Conservation (phyloP, 176 grass and related monocot species). For the Triticum monococcum region DNA sequence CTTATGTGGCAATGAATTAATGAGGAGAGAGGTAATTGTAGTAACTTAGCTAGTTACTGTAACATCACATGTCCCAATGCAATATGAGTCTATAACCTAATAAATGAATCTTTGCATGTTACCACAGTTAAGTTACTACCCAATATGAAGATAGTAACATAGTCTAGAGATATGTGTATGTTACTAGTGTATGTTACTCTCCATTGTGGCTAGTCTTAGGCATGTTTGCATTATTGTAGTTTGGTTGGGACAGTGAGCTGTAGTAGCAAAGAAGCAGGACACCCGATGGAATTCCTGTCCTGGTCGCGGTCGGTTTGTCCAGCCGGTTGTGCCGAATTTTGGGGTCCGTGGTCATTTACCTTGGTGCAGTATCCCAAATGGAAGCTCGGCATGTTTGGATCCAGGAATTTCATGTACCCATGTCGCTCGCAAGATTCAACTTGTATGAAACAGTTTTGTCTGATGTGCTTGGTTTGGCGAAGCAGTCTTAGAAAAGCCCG, state of each 20-base stretch:
- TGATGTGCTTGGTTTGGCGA: background rate
- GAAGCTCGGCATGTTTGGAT: background rate
- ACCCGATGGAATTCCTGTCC: conserved; percentile 38
- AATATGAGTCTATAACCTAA: no score
- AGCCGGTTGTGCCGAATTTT: conserved; percentile 27
- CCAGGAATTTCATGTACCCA: background rate
- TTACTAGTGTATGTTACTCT: no score
- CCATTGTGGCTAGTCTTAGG: no score
- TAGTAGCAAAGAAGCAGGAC: conserved; percentile 9
- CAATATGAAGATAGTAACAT: no score
- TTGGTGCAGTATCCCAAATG: no score
- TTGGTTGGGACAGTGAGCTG: conserved; percentile 24
- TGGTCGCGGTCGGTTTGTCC: conserved; percentile 26
- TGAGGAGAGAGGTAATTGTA: no score
- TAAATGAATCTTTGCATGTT: no score
- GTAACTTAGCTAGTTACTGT: no score
- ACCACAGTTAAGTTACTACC: no score
- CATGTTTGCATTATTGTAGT: conserved; percentile 51
- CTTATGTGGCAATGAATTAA: no score
- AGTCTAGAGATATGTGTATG: no score
- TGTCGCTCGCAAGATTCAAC: background rate
- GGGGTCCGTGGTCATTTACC: background rate
- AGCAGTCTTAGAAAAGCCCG: background rate
- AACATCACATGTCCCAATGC: no score
- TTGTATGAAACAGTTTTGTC: background rate